Percentiles rank a stretch among this genome's conserved stretches.
These are phyloP conservation scores for Drosera capensis DNA, from an alignment of 148 eudicot genomes.

Conservation along the genomic window DNA sequence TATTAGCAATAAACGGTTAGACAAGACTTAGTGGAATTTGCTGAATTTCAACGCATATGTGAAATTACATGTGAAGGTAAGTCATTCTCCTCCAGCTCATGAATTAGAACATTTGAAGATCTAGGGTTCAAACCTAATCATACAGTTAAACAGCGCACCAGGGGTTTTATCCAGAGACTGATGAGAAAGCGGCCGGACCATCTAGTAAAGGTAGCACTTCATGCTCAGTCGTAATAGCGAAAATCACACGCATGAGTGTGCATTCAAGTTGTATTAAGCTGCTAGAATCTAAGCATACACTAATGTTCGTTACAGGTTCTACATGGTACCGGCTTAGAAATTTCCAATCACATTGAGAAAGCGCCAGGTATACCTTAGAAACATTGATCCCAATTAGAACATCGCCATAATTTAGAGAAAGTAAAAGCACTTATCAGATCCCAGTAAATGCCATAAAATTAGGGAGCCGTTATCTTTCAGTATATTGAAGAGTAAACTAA, in stretches of 20 bases:
- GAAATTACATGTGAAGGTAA: slow-evolving; percentile 76
- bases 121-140: background rate
- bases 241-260: background rate
- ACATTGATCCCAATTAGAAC: background rate
- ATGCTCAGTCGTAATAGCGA: background rate
- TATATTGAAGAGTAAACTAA: slow-evolving; percentile 1
- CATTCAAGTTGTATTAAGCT: background rate
- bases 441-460: background rate
- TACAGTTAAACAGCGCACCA: slow-evolving; percentile 43
- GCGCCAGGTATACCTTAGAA: slow-evolving; percentile 24
- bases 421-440: background rate
- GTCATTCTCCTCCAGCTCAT: background rate
- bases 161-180: slow-evolving; percentile 63
- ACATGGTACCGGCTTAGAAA: slow-evolving; percentile 20
- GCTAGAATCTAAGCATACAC: background rate
- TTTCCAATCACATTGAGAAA: slow-evolving; percentile 25
- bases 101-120: background rate
- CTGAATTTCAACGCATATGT: slow-evolving; percentile 67
- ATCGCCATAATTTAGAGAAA: background rate
- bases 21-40: slow-evolving; percentile 76
- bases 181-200: slow-evolving; percentile 52
- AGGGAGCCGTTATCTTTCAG: background rate
- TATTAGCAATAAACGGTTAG: slow-evolving; percentile 57
- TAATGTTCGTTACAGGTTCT: slow-evolving; percentile 32
- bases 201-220: slow-evolving; percentile 49